These are phyloP conservation scores for Pyrenophora tritici-repentis DNA, from an alignment of 2,329 filamentous ascomycete genomes.

Conservation along the genomic window DNA sequence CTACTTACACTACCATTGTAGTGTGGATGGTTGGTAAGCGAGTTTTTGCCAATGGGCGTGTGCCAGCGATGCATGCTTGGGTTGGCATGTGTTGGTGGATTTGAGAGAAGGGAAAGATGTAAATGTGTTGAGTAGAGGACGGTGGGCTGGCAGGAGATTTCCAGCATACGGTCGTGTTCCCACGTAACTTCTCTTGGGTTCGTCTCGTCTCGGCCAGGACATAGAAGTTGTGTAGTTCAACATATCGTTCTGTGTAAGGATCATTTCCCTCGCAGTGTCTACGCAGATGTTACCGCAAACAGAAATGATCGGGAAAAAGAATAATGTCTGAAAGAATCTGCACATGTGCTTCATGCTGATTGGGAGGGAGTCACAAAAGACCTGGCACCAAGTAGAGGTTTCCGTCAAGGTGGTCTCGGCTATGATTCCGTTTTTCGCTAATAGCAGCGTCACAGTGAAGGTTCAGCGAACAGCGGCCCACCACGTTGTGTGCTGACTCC, in stretches of 20 bases:
- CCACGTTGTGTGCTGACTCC: constrained; percentile 19
- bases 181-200: background rate
- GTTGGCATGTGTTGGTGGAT: background rate
- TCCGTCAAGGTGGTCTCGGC: constrained; percentile 1
- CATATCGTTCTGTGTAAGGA: background rate
- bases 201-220: background rate
- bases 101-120: background rate
- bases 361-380: background rate
- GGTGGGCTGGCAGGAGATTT: background rate
- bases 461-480: constrained; percentile 23
- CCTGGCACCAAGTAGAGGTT: background rate
- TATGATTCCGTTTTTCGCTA: background rate
- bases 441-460: background rate
- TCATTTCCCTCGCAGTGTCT: background rate
- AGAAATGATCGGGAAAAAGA: constrained; percentile 1
- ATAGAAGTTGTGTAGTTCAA: background rate
- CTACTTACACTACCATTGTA: background rate
- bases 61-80: background rate
- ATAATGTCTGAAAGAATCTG: background rate
- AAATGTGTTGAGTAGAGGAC: constrained; percentile 2
- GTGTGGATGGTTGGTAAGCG: background rate
- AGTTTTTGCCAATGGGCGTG: constrained; percentile 8
- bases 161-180: constrained; percentile 2
- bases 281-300: background rate
- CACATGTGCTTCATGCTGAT: background rate